A percentile compares a stretch with the other conserved stretches of the same genome.
These are phyloP conservation scores for Thozetella sp. DNA, from an alignment of 495 filamentous ascomycete genomes.

Conservation along the genomic window DNA sequence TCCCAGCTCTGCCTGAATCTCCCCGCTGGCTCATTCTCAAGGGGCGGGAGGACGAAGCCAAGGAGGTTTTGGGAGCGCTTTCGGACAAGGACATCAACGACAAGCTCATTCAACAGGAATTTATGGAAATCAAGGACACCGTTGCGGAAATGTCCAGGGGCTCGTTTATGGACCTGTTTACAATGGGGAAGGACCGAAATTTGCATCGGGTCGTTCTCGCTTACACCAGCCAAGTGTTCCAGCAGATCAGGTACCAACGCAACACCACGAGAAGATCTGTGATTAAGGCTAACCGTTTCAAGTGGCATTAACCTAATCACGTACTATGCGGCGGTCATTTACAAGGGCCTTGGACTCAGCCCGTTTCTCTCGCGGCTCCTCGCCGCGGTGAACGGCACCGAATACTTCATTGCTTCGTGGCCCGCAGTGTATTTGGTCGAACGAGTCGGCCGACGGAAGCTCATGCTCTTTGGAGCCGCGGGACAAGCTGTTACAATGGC, in stretches of 20 bases:
- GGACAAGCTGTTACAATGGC: slow-evolving; percentile 74
- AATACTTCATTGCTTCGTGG: slow-evolving; percentile 76
- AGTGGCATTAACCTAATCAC: slow-evolving; percentile 76
- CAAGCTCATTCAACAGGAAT: slow-evolving; percentile 61
- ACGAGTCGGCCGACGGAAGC: slow-evolving; percentile 60
- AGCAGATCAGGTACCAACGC: slow-evolving; percentile 61
- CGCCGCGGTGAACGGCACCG: slow-evolving; percentile 72
- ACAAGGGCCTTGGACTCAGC: slow-evolving; percentile 53
- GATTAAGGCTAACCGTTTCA: not conserved
- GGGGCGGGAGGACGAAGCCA: slow-evolving; percentile 66
- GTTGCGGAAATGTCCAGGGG: slow-evolving; percentile 72
- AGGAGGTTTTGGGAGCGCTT: slow-evolving; percentile 63
- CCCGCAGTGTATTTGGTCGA: slow-evolving; percentile 70
- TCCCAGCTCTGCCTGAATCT: slow-evolving; percentile 71
- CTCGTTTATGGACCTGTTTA: slow-evolving; percentile 69
- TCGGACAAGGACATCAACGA: slow-evolving; percentile 55
- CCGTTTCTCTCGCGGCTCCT: slow-evolving; percentile 62
- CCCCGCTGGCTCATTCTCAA: slow-evolving; percentile 76
- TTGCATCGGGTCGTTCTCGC: slow-evolving; percentile 72
- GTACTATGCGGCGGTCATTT: slow-evolving; percentile 71
- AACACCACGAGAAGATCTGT: not conserved
- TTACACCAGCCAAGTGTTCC: slow-evolving; percentile 79
- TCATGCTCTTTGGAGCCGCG: slow-evolving; percentile 73
- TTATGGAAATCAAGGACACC: slow-evolving; percentile 74
- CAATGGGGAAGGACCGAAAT: slow-evolving; percentile 69